Conservation (phyloP, 768 basidiomycete species). For the Suillus tomentosus region DNA sequence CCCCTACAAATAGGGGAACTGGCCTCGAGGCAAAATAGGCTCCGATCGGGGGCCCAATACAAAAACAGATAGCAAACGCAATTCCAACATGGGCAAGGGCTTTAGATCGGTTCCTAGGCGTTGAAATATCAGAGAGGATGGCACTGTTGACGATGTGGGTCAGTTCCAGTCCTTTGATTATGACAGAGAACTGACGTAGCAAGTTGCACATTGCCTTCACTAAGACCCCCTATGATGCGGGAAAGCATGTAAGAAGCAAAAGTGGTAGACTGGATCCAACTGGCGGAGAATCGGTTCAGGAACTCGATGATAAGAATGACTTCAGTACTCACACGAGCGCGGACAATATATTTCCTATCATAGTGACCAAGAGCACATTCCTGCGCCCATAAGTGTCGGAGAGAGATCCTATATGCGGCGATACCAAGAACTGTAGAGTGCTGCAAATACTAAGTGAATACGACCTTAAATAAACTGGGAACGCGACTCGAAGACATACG, state of each 20-base stretch:
- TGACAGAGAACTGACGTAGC: constrained; percentile 68
- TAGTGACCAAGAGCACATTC: constrained; percentile 76
- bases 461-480: constrained; percentile 36
- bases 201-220: constrained; percentile 97
- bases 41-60: constrained; percentile 90
- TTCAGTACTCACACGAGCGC: constrained; percentile 66
- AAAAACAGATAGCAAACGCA: constrained; percentile 95
- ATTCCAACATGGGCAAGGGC: constrained; percentile 93
- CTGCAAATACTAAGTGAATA: constrained; percentile 46
- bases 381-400: constrained; percentile 92
- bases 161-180: neutral
- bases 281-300: constrained; percentile 28
- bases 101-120: constrained; percentile 75
- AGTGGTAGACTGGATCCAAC: constrained; percentile 88
- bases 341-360: constrained; percentile 94
- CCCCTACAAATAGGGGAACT: constrained; percentile 57
- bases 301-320: constrained; percentile 13
- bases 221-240: constrained; percentile 87
- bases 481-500: constrained; percentile 51
- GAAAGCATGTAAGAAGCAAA: constrained; percentile 91
- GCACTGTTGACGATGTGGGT: constrained; percentile 53
- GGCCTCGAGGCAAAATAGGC: constrained; percentile 95
- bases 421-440: constrained; percentile 81
- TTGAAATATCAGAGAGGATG: constrained; percentile 89
- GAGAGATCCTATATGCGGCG: constrained; percentile 77